Base-by-base conservation (phyloP, 2,329 filamentous ascomycete species). In the Stemphylium beticola region DNA sequence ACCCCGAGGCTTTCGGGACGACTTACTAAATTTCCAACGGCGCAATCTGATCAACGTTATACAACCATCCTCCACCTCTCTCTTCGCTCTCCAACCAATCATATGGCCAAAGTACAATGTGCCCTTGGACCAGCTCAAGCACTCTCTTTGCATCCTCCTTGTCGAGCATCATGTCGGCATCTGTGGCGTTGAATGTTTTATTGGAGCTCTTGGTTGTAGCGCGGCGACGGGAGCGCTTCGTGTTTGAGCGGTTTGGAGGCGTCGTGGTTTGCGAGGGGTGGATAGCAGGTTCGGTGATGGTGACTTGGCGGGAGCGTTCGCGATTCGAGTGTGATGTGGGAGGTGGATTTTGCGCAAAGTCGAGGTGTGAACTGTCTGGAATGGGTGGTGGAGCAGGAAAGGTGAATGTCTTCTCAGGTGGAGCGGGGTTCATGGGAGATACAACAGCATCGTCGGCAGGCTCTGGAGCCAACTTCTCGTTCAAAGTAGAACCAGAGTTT, bases 11-110 rank as follows among this genome's bases (percentile, higher is more conserved):
- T 9, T 29, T 29, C 26, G 10, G 26, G 26, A 17, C 4, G 15
- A 55, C 49, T 50, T 55, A 52, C 51, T 99, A 99, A 69, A 99
- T 98, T 78, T 97, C 92, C 77, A 99, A 82, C 52, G 95, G 95
- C 67, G 95, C 96, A 73, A 99, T 88, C 75, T 96, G 89, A 75
- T 99, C 95, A 51, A 98, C 91, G 71, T 93, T 92, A 77, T 96
- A 98, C 59, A 97, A 84, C 95, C 95, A 99, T 72, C 97, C 96
- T 52, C 92, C 91, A 62, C 92, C 93, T 69, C 88, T 86, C 79
- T 98, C 95, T 78, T 98, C 95, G 51, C 88, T 90, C 66, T 90
- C 85, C 1, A 77, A 55, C 85, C 96, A 99, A 69, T 99, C 92
- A 76, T 98, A 96, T 5, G 95, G 95, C 81, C 96, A 99, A 60